phyloP scores from a whole-genome alignment of 106 monocot genomes.

The Dendrobium chrysotoxum region DNA sequence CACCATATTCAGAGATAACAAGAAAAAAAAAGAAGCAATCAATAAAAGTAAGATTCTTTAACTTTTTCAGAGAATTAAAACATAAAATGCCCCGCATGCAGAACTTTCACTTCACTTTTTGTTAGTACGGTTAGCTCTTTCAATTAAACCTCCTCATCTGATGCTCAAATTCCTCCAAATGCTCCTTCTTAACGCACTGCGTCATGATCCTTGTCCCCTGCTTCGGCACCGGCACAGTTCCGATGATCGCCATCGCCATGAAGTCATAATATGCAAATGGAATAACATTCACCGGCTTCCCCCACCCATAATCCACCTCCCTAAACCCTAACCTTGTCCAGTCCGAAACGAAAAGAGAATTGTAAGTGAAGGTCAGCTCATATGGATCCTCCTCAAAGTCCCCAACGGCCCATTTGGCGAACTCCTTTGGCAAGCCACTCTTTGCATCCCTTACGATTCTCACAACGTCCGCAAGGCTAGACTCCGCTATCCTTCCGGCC shows the following conservation, averaged over 20 bases:
- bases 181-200: conserved; percentile 41
- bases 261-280: conserved; percentile 28
- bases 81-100: no score
- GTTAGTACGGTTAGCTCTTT: not conserved
- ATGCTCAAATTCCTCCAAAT: conserved; percentile 21
- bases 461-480: conserved; percentile 18
- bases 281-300: conserved; percentile 29
- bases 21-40: no score
- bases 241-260: conserved; percentile 42
- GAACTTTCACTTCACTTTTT: no score
- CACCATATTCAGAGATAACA: no score
- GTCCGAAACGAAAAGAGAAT: conserved; percentile 42
- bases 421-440: conserved; percentile 16
- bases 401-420: conserved; percentile 28
- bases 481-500: not conserved
- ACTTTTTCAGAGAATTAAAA: no score
- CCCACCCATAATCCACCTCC: conserved; percentile 62
- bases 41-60: no score
- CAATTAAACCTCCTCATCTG: conserved; percentile 17
- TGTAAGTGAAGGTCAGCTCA: conserved; percentile 19
- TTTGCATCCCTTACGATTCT: conserved; percentile 32
- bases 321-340: conserved; percentile 47
- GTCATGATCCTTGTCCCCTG: conserved; percentile 38
- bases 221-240: conserved; percentile 29
- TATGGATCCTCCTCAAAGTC: conserved; percentile 36